Evolutionary conservation across 441 rosid species (phyloP).

Genomic region (Rhodomyrtus psidioides): DNA sequence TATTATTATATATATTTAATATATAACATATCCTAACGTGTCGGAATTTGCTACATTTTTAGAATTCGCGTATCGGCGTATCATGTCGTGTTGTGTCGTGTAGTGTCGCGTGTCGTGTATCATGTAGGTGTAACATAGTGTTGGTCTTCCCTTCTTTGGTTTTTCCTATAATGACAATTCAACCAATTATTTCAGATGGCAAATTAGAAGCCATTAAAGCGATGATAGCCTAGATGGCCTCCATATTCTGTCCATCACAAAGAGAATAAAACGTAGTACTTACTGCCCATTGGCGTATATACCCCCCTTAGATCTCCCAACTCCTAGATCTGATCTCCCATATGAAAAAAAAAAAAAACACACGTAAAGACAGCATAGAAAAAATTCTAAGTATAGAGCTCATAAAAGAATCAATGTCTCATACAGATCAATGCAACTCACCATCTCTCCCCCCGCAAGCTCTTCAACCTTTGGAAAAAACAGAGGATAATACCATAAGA

Average conservation of each 20-base stretch:
- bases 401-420: not conserved
- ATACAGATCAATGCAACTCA: conserved; percentile 22
- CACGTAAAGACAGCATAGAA: not conserved
- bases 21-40: too few species aligned
- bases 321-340: conserved; percentile 69
- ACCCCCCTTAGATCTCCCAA: conserved; percentile 63
- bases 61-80: too few species aligned
- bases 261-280: conserved; percentile 22
- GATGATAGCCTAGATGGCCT: not conserved
- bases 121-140: too few species aligned
- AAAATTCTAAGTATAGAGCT: not conserved
- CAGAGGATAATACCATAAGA: not conserved
- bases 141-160: conserved; percentile 92
- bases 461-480: conserved; percentile 71
- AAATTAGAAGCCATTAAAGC: not conserved
- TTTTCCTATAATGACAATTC: conserved; percentile 37
- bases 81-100: too few species aligned
- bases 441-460: conserved; percentile 88
- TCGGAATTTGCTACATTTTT: too few species aligned
- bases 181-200: not conserved
- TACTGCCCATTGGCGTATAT: conserved; percentile 73
- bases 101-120: too few species aligned
- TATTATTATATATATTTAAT: too few species aligned
- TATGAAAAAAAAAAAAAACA: conserved; percentile 28
- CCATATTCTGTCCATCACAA: not conserved